Percentiles rank a stretch among this genome's conserved stretches.
Evolutionary conservation across 805 yeast genomes (phyloP).

Genomic region (Metschnikowia sp.): DNA sequence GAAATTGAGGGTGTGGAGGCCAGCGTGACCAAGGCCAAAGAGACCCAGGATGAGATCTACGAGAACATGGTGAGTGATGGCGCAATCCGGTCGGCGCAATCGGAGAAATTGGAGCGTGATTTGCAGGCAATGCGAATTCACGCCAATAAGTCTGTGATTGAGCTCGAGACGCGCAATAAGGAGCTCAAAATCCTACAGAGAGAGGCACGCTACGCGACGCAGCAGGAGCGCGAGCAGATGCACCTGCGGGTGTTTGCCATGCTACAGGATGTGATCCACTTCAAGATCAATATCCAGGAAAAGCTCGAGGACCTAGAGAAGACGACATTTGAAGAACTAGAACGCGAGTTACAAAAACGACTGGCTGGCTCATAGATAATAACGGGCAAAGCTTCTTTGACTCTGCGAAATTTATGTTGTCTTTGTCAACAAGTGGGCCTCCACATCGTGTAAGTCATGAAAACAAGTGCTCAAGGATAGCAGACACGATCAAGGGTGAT

Average conservation of each 20-base stretch:
- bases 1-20: constrained; percentile 56
- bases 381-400: too few species aligned
- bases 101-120: constrained; percentile 61
- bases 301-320: constrained; percentile 58
- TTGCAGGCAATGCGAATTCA: constrained; percentile 46
- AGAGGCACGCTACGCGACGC: constrained; percentile 45
- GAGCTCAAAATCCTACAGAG: constrained; percentile 52
- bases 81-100: constrained; percentile 55
- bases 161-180: constrained; percentile 45
- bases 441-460: too few species aligned
- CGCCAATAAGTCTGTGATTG: constrained; percentile 48
- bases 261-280: constrained; percentile 57
- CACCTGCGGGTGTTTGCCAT: constrained; percentile 53
- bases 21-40: constrained; percentile 48
- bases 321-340: constrained; percentile 40
- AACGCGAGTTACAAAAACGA: constrained; percentile 8
- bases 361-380: neutral
- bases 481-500: too few species aligned
- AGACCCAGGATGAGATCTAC: constrained; percentile 53
- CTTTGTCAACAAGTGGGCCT: too few species aligned
- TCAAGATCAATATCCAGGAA: constrained; percentile 65
- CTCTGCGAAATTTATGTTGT: too few species aligned
- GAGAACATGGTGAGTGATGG: constrained; percentile 53
- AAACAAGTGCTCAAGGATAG: too few species aligned
- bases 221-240: constrained; percentile 45